Evolutionary conservation across 305 asterid species (phyloP), one percentile per base, ranked within the genome.

Genomic region (Euphrasia arctica): DNA sequence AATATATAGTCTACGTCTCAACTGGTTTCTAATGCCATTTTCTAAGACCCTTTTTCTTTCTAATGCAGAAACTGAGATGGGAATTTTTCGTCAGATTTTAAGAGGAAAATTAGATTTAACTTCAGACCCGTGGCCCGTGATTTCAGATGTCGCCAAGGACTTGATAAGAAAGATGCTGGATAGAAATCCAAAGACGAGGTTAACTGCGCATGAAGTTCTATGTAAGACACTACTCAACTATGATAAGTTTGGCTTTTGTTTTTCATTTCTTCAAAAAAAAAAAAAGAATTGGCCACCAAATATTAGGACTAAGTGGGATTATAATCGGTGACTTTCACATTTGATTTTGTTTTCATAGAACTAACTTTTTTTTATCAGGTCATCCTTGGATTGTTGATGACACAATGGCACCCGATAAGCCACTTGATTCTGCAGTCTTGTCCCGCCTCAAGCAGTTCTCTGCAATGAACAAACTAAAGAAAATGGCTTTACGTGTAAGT

Each of bases 51-150:
- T 68, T 73, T 64, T 63, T 58, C 58, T 69, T 25, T 25, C 27
- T 73, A 65, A 59, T 74, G 64, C 88, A 91, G 98, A 91, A 81
- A 89, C 98, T 67, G 98, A 91, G 85, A 87, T 82, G 89, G 98
- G 97, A 70, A 89, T 91, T 72, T 91, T 91, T 83, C 95, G 97
- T 65, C 91, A 91, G 93, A 89, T 91, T 78, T 74, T 91, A 70
- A 72, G 62, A 68, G 95, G 81, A 47, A 85, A 89, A 66, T 68
- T 91, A 70, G 98, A 91, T 80, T 89, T 89, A 60, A 89, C 82
- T 60, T 85, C 97, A 2, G 97, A 89, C 72, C 98, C 98, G 25
- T 91, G 98, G 98, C 97, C 98, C n/a, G 85, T 79, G 54, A 87
- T 91, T 75, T 85, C 98, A 47, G 95, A 75, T 58, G 67, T 79